A percentile compares a stretch with the other conserved stretches of the same genome.
phyloP scores from a whole-genome alignment of 2,329 filamentous ascomycete genomes.

The Coniochaeta sp. region DNA sequence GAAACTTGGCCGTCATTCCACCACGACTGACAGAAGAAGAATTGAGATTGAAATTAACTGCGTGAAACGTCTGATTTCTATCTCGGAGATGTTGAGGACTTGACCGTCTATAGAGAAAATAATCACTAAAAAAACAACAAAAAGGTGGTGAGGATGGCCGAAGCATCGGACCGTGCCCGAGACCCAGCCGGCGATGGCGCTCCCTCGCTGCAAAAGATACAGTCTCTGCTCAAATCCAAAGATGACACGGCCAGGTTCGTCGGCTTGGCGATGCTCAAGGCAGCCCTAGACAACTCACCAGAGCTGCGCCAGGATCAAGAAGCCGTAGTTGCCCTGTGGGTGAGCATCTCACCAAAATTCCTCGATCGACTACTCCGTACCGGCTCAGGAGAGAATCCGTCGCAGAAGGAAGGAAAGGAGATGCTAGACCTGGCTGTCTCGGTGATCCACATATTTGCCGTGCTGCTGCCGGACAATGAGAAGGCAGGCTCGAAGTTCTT shows the following conservation, averaged over 20 bases:
- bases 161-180: not conserved
- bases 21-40: not conserved
- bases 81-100: not conserved
- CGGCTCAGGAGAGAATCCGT: slow-evolving; percentile 26
- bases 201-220: slow-evolving; percentile 37
- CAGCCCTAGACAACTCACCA: slow-evolving; percentile 54
- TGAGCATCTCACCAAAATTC: slow-evolving; percentile 53
- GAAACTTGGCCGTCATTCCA: not conserved
- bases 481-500: slow-evolving; percentile 38
- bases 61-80: not conserved
- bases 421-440: slow-evolving; percentile 58
- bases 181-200: not conserved
- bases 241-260: slow-evolving; percentile 64
- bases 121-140: not conserved
- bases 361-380: slow-evolving; percentile 55
- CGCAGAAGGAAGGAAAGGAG: slow-evolving; percentile 38
- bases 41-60: not conserved
- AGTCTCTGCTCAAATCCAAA: slow-evolving; percentile 47
- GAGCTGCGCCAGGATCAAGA: slow-evolving; percentile 40
- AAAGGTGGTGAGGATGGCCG: not conserved
- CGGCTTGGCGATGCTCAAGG: slow-evolving; percentile 57
- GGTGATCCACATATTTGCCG: slow-evolving; percentile 54
- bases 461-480: slow-evolving; percentile 43
- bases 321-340: slow-evolving; percentile 46
- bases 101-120: not conserved